phyloP scores from a whole-genome alignment of 768 basidiomycete genomes.

The Suillus alpinus region DNA sequence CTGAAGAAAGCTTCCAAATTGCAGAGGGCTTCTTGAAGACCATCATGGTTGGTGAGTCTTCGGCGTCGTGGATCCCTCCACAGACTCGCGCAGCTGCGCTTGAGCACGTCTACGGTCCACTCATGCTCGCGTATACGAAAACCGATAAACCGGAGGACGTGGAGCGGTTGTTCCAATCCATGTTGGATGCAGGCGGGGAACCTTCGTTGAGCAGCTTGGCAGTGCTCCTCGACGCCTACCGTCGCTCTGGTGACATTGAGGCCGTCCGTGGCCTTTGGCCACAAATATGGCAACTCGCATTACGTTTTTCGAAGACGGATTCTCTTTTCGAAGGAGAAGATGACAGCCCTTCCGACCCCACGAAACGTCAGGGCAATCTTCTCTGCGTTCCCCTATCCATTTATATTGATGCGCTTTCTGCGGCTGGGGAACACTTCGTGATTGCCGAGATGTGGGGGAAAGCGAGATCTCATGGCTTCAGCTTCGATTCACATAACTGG shows the following conservation, averaged over 20 bases:
- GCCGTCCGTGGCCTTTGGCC: constrained; percentile 66
- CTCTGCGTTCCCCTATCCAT: constrained; percentile 79
- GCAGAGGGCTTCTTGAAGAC: constrained; percentile 66
- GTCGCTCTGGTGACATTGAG: constrained; percentile 52
- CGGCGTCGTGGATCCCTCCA: constrained; percentile 38
- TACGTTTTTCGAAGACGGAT: constrained; percentile 36
- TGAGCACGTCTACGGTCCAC: constrained; percentile 57
- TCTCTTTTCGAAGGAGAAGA: constrained; percentile 30
- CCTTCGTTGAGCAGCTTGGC: constrained; percentile 61
- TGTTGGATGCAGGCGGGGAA: constrained; percentile 50
- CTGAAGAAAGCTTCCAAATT: constrained; percentile 47
- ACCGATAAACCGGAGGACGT: constrained; percentile 48
- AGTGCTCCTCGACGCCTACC: constrained; percentile 70
- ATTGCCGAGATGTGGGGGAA: constrained; percentile 67
- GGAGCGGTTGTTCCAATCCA: constrained; percentile 52
- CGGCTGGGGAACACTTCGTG: constrained; percentile 55
- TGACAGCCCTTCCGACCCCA: constrained; percentile 5
- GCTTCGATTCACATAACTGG: constrained; percentile 89
- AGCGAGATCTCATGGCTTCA: constrained; percentile 61
- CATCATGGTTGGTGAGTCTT: constrained; percentile 38
- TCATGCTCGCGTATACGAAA: constrained; percentile 52
- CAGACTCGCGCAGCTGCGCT: constrained; percentile 43
- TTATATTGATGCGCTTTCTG: constrained; percentile 73
- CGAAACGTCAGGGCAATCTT: constrained; percentile 45
- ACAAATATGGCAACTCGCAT: constrained; percentile 58